phyloP scores from a whole-genome alignment of 305 asterid species.

The Rubia tinctorum region DNA sequence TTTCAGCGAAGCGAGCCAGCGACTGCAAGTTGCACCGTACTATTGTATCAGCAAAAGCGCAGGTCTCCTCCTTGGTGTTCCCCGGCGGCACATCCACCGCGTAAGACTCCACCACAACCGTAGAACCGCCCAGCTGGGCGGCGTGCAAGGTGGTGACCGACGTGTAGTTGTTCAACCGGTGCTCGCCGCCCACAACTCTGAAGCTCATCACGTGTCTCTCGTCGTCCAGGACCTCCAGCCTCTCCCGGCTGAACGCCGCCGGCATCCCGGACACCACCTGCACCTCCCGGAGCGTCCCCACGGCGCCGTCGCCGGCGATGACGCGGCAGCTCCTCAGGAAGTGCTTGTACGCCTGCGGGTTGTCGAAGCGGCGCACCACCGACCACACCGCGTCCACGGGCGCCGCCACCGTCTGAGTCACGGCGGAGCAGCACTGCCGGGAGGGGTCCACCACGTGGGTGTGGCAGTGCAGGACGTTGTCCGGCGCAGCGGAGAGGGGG shows the following conservation, averaged over 20 bases:
- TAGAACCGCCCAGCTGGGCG: conserved; percentile 21
- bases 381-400: conserved; percentile 73
- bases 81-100: conserved; percentile 82
- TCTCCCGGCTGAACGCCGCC: conserved; percentile 67
- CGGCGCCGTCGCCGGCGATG: conserved; percentile 64
- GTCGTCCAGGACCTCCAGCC: conserved; percentile 76
- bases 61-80: conserved; percentile 76
- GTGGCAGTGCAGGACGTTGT: conserved; percentile 46
- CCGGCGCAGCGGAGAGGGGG: conserved; percentile 46
- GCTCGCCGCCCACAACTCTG: conserved; percentile 83
- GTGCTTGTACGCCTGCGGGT: conserved; percentile 78
- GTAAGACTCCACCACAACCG: conserved; percentile 82
- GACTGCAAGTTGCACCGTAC: conserved; percentile 79
- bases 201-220: conserved; percentile 78
- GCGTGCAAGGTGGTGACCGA: conserved; percentile 75
- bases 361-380: conserved; percentile 78
- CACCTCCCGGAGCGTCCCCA: conserved; percentile 79
- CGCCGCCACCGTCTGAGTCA: conserved; percentile 50
- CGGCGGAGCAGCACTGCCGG: conserved; percentile 85
- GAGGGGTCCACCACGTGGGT: conserved; percentile 49
- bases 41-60: conserved; percentile 74
- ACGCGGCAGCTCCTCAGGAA: conserved; percentile 75
- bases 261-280: conserved; percentile 81
- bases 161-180: conserved; percentile 61
- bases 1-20: conserved; percentile 53